phyloP scores from a whole-genome alignment of 2,329 filamentous ascomycete genomes.

The Cytospora piceicola region DNA sequence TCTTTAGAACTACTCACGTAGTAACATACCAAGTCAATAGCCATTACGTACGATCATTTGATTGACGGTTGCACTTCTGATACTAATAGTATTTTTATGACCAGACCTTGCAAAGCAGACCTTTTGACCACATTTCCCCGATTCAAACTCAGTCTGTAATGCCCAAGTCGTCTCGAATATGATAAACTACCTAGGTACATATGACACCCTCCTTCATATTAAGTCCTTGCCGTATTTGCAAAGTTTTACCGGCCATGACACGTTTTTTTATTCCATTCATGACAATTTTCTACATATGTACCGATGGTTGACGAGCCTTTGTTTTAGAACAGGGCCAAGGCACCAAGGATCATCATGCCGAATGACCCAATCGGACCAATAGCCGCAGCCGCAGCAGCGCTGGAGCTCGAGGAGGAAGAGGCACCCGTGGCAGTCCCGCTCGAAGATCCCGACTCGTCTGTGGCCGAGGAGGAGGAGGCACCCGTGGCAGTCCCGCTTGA shows the following conservation, averaged over 20 bases:
- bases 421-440: slow-evolving; percentile 16
- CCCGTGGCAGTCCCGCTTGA: slow-evolving; percentile 14
- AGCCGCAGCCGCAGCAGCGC: slow-evolving; percentile 11
- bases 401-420: slow-evolving; percentile 15
- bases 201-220: neutral
- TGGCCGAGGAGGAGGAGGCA: slow-evolving; percentile 3
- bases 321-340: slow-evolving; percentile 4
- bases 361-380: slow-evolving; percentile 9
- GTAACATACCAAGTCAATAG: too few species aligned
- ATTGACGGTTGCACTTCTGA: neutral
- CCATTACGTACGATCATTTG: neutral
- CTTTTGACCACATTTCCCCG: neutral
- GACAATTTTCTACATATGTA: neutral
- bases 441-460: neutral
- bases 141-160: neutral
- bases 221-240: neutral
- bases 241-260: neutral
- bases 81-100: neutral
- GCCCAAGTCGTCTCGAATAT: too few species aligned
- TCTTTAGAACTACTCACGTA: too few species aligned
- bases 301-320: neutral
- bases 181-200: too few species aligned
- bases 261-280: neutral
- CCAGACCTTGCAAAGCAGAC: neutral
- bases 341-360: slow-evolving; percentile 18